Evolutionary conservation across 495 filamentous ascomycete genomes (phyloP).

Genomic region (Penicillium simplicissimum): DNA sequence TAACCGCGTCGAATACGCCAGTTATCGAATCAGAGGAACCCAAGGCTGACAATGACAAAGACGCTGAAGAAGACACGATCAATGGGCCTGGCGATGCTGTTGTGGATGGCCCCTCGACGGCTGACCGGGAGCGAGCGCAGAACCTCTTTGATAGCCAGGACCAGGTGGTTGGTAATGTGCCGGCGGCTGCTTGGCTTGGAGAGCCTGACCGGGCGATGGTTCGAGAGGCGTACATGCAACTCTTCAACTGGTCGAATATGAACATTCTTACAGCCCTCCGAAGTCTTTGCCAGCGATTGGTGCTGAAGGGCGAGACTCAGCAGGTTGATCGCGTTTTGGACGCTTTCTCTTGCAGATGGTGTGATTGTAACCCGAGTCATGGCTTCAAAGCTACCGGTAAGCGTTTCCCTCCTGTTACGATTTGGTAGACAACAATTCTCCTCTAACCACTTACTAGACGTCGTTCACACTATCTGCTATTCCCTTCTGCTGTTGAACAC

Average conservation of each 20-base stretch:
- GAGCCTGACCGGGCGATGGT: conserved; percentile 64
- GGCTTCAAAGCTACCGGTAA: conserved; percentile 88
- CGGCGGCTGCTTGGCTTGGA: conserved; percentile 88
- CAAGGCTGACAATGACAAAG: conserved; percentile 11
- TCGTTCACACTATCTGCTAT: conserved; percentile 97
- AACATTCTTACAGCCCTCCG: conserved; percentile 82
- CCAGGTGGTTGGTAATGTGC: conserved; percentile 69
- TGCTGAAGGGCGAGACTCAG: conserved; percentile 90
- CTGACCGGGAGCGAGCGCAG: conserved; percentile 69
- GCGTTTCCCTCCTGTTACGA: conserved; percentile 21
- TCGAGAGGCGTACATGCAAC: conserved; percentile 83
- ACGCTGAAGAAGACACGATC: conserved; percentile 20
- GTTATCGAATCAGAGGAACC: conserved; percentile 36
- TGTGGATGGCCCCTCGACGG: conserved; percentile 48
- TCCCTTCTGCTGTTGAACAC: conserved; percentile 94
- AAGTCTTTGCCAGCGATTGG: conserved; percentile 75
- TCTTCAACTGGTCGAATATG: conserved; percentile 82
- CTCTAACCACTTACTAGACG: conserved; percentile 55
- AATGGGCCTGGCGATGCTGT: conserved; percentile 27
- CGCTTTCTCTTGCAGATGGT: conserved; percentile 86
- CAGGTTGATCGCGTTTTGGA: conserved; percentile 94
- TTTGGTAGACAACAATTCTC: neutral
- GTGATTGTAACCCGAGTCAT: conserved; percentile 89
- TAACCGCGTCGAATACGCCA: conserved; percentile 50
- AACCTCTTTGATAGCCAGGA: conserved; percentile 87